Conservation (phyloP, 768 basidiomycete genomes). For the Vishniacozyma victoriae region DNA sequence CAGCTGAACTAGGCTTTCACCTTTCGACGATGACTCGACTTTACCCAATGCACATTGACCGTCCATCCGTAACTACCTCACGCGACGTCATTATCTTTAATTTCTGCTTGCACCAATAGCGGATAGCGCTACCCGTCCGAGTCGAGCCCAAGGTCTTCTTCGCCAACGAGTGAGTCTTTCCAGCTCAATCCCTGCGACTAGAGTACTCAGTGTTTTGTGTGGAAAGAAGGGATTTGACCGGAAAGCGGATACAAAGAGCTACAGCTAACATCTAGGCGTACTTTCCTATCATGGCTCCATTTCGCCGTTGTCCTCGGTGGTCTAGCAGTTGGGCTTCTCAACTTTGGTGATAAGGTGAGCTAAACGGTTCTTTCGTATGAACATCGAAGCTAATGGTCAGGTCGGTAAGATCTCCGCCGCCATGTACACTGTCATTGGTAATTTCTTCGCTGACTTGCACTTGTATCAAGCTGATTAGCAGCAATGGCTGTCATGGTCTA, state of each 20-base stretch:
- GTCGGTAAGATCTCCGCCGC: slow-evolving; percentile 93
- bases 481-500: slow-evolving; percentile 98
- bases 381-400: slow-evolving; percentile 48
- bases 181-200: not conserved
- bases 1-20: not conserved
- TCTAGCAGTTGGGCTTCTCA: slow-evolving; percentile 87
- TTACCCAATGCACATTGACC: not conserved
- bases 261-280: slow-evolving; percentile 44
- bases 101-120: slow-evolving; percentile 51
- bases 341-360: slow-evolving; percentile 90
- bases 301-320: slow-evolving; percentile 97
- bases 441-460: slow-evolving; percentile 36
- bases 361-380: not conserved
- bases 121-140: slow-evolving; percentile 91
- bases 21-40: not conserved
- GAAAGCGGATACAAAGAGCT: not conserved
- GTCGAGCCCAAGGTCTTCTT: slow-evolving; percentile 52
- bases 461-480: slow-evolving; percentile 44
- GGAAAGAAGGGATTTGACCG: not conserved
- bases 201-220: not conserved
- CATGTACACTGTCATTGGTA: slow-evolving; percentile 92
- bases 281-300: slow-evolving; percentile 97
- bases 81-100: not conserved
- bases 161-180: slow-evolving; percentile 47
- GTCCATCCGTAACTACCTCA: not conserved